Percentiles rank a stretch among this genome's conserved stretches.
phyloP scores from a whole-genome alignment of 345 rosid genomes.

The Kernera saxatilis region DNA sequence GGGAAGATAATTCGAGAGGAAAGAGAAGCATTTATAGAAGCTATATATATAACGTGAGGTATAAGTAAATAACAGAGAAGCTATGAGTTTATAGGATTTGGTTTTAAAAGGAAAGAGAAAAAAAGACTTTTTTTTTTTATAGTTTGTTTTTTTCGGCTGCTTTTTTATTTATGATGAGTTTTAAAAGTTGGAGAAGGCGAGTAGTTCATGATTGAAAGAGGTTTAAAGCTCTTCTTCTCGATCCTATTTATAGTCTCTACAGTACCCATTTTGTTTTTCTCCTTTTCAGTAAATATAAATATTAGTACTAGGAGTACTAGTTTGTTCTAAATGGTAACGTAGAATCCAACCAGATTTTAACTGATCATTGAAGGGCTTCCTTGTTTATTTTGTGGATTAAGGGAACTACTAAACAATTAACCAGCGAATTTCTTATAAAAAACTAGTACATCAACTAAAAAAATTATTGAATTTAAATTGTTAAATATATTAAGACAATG shows the following conservation, averaged over 20 bases:
- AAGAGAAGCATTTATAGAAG: constrained; percentile 24
- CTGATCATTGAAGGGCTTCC: neutral
- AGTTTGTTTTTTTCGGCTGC: neutral
- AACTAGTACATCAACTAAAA: neutral
- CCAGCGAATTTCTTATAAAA: neutral
- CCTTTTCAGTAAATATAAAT: too few species aligned
- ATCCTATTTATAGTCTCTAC: constrained; percentile 23
- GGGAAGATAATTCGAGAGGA: constrained; percentile 3
- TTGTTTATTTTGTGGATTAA: neutral
- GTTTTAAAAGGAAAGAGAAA: constrained; percentile 21
- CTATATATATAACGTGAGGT: constrained; percentile 27
- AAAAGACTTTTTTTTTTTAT: neutral
- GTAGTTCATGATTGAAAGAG: constrained; percentile 33
- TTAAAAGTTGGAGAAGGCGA: constrained; percentile 29
- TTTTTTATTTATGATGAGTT: constrained; percentile 24
- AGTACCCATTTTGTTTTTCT: neutral
- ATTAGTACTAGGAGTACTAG: too few species aligned
- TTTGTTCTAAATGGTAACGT: neutral
- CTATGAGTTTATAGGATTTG: constrained; percentile 28
- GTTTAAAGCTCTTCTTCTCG: constrained; percentile 16
- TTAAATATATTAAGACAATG: too few species aligned
- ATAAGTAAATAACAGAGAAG: constrained; percentile 30
- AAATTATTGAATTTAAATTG: too few species aligned
- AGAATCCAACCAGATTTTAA: neutral
- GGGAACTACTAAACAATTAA: neutral